A percentile compares a stretch with the other conserved stretches of the same genome.
Evolutionary conservation across 202 grass and related monocot species (phyloP).

Genomic region (Dendrocalamus latiflorus): DNA sequence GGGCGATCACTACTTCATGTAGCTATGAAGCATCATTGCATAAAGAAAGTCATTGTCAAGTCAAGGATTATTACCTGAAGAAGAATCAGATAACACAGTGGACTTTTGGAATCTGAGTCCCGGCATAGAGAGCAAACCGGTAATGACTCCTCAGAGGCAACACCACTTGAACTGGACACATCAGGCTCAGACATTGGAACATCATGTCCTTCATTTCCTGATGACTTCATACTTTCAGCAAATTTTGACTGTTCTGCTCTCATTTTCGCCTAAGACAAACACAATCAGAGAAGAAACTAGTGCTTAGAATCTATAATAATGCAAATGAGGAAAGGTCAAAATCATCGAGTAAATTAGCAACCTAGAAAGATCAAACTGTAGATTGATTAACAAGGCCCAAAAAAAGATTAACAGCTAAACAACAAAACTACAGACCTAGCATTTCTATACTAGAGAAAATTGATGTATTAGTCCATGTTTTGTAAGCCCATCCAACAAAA

Average conservation of each 20-base stretch:
- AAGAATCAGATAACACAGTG: slow-evolving; percentile 95
- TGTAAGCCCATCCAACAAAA: background rate
- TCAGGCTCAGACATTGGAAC: slow-evolving; percentile 54
- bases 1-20: background rate
- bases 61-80: slow-evolving; percentile 68
- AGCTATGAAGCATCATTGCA: slow-evolving; percentile 16
- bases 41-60: slow-evolving; percentile 8
- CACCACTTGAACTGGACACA: slow-evolving; percentile 35
- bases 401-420: background rate
- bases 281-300: background rate
- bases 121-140: slow-evolving; percentile 87
- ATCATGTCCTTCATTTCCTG: slow-evolving; percentile 40
- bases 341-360: background rate
- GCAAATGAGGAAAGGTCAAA: background rate
- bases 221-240: slow-evolving; percentile 62
- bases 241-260: slow-evolving; percentile 92
- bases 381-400: background rate
- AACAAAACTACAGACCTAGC: background rate
- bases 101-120: slow-evolving; percentile 82
- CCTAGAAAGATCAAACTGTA: background rate
- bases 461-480: background rate
- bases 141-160: slow-evolving; percentile 43
- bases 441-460: background rate
- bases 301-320: background rate
- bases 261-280: slow-evolving; percentile 78